These are phyloP conservation scores for Penicillium angulare DNA, from an alignment of 495 filamentous ascomycete genomes.

Conservation along the genomic window DNA sequence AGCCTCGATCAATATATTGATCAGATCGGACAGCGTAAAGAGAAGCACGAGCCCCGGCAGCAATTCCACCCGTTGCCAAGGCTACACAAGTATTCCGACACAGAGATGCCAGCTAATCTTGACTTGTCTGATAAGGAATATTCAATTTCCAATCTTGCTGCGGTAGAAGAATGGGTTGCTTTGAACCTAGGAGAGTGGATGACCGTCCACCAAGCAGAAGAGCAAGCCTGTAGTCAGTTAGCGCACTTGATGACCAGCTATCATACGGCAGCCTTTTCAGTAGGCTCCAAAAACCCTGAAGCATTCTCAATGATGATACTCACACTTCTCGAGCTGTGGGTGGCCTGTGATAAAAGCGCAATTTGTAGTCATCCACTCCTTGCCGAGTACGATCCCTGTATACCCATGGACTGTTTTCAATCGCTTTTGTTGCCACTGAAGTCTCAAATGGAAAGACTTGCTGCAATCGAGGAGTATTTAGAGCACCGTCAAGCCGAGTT, in stretches of 20 bases:
- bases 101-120: too few species aligned
- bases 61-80: too few species aligned
- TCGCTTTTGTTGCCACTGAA: slow-evolving; percentile 48
- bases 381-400: slow-evolving; percentile 47
- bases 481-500: slow-evolving; percentile 19
- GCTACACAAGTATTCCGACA: too few species aligned
- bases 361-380: slow-evolving; percentile 40
- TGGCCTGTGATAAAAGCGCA: slow-evolving; percentile 56
- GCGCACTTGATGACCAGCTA: slow-evolving; percentile 32
- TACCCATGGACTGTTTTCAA: slow-evolving; percentile 43
- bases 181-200: slow-evolving; percentile 38
- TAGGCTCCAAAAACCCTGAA: slow-evolving; percentile 49
- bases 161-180: slow-evolving; percentile 40
- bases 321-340: slow-evolving; percentile 61
- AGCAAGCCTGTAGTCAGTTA: slow-evolving; percentile 28
- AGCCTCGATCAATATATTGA: too few species aligned
- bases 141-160: background rate
- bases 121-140: too few species aligned
- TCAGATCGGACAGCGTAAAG: too few species aligned
- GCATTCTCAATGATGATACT: slow-evolving; percentile 58
- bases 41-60: too few species aligned
- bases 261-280: slow-evolving; percentile 12
- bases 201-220: slow-evolving; percentile 12
- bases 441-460: slow-evolving; percentile 51
- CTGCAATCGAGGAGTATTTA: slow-evolving; percentile 51